phyloP scores from a whole-genome alignment of 148 eudicot genomes.

The Vaccinium corymbosum region DNA sequence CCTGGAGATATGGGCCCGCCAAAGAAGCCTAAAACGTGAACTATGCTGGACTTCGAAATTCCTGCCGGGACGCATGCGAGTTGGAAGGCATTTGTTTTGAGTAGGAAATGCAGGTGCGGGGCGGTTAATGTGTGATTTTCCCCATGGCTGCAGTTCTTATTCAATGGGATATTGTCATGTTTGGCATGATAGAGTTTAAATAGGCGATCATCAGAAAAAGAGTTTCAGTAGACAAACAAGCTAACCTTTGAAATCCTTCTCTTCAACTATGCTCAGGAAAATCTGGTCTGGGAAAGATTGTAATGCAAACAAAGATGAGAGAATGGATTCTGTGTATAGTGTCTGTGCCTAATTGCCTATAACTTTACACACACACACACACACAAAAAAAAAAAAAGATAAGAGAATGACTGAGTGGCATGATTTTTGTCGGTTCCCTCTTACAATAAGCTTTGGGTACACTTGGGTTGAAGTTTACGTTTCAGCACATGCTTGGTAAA shows the following conservation, averaged over 20 bases:
- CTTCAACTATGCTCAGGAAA: neutral
- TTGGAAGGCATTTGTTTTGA: neutral
- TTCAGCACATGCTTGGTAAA: no score
- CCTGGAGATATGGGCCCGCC: constrained; percentile 41
- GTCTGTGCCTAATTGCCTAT: no score
- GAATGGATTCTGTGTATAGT: no score
- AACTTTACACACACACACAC: no score
- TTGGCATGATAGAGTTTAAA: neutral
- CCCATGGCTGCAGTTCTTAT: neutral
- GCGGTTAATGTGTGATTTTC: neutral
- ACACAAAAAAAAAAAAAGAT: no score
- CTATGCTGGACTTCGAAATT: neutral
- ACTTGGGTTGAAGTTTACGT: no score
- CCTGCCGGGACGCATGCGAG: neutral
- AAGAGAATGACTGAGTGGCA: no score
- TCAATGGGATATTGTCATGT: neutral
- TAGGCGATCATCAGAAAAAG: neutral
- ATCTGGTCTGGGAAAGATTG: no score
- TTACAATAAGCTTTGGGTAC: no score
- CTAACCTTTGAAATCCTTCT: neutral
- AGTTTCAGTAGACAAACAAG: neutral
- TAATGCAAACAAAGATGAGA: no score
- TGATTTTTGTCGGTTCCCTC: no score
- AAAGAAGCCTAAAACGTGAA: constrained; percentile 57
- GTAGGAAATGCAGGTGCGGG: neutral